Evolutionary conservation across 1,139 yeast genomes (phyloP).

Genomic region (Hyphopichia pseudoburtonii): DNA sequence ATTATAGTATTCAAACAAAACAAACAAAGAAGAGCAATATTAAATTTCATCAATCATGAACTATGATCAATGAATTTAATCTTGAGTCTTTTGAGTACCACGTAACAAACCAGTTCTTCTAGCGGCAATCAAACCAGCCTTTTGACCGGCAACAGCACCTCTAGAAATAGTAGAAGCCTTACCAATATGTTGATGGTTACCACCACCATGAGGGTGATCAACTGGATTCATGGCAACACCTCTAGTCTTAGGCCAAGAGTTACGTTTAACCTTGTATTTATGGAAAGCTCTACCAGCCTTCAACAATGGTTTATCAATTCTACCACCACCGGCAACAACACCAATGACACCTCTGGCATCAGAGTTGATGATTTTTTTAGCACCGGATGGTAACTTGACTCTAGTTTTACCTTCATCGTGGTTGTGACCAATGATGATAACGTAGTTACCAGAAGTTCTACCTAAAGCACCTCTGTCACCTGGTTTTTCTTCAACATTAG

Average conservation of each 20-base stretch:
- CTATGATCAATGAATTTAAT: slow-evolving; percentile 19
- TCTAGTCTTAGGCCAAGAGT: slow-evolving; percentile 98
- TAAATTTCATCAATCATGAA: no score
- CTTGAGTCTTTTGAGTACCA: slow-evolving; percentile 94
- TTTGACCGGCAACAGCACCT: slow-evolving; percentile 98
- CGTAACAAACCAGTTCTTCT: slow-evolving; percentile 98
- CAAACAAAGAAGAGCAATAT: no score
- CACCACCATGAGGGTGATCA: slow-evolving; percentile 99
- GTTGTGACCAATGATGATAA: slow-evolving; percentile 98
- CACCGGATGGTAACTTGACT: slow-evolving; percentile 98
- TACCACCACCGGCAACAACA: slow-evolving; percentile 99
- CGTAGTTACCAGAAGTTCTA: slow-evolving; percentile 99
- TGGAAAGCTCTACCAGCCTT: slow-evolving; percentile 99
- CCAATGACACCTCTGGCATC: slow-evolving; percentile 99
- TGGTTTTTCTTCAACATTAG: slow-evolving; percentile 98
- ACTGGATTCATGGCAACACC: slow-evolving; percentile 99
- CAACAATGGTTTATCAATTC: slow-evolving; percentile 98
- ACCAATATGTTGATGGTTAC: slow-evolving; percentile 99
- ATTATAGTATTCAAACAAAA: no score
- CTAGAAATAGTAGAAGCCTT: slow-evolving; percentile 96
- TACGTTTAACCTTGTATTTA: slow-evolving; percentile 95
- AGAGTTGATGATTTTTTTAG: slow-evolving; percentile 93
- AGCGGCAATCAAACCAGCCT: slow-evolving; percentile 98
- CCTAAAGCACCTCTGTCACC: slow-evolving; percentile 99
- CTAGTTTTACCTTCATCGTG: slow-evolving; percentile 98